Percentiles rank a stretch among this genome's conserved stretches.
These are phyloP conservation scores for Rhizopus sp. DNA, from an alignment of 371 early-diverging fungal genomes.

Conservation along the genomic window DNA sequence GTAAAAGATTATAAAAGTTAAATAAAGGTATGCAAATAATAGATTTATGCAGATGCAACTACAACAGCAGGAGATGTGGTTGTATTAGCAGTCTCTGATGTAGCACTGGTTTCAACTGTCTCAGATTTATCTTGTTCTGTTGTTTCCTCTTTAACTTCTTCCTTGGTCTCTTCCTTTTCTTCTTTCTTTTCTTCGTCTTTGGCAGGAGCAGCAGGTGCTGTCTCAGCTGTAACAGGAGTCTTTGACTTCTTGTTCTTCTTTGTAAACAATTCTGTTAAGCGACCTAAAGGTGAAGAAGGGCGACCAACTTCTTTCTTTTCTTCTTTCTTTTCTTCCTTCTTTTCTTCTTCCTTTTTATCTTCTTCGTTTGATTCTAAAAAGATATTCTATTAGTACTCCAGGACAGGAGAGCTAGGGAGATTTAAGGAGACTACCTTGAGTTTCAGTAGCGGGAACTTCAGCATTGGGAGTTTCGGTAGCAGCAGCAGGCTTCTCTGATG, in stretches of 20 bases:
- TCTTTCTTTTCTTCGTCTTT: slow-evolving; percentile 10
- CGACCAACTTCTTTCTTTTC: slow-evolving; percentile 12
- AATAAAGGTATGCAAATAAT: slow-evolving; percentile 1
- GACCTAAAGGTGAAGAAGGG: slow-evolving; percentile 40
- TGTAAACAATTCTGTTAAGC: slow-evolving; percentile 39
- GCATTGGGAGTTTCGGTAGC: slow-evolving; percentile 6
- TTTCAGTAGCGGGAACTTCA: slow-evolving; percentile 1
- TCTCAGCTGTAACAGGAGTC: slow-evolving; percentile 20
- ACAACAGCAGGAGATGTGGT: slow-evolving; percentile 18
- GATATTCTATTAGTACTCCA: not conserved
- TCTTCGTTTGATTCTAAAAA: not conserved
- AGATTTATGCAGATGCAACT: slow-evolving; percentile 33
- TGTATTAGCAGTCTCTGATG: not conserved
- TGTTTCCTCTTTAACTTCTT: slow-evolving; percentile 20
- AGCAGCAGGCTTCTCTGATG: not conserved
- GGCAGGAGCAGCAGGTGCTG: slow-evolving; percentile 12
- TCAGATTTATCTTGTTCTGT: not conserved
- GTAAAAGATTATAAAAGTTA: slow-evolving; percentile 1
- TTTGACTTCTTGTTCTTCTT: slow-evolving; percentile 31
- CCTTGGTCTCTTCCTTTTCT: slow-evolving; percentile 6
- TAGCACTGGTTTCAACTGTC: not conserved
- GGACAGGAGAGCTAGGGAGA: not conserved
- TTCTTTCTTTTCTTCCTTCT: slow-evolving; percentile 3
- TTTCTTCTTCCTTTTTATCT: not conserved
- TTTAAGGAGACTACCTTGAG: not conserved